phyloP scores from a whole-genome alignment of 225 moss, liverwort and hornwort species.

The Antitrichia curtipendula region DNA sequence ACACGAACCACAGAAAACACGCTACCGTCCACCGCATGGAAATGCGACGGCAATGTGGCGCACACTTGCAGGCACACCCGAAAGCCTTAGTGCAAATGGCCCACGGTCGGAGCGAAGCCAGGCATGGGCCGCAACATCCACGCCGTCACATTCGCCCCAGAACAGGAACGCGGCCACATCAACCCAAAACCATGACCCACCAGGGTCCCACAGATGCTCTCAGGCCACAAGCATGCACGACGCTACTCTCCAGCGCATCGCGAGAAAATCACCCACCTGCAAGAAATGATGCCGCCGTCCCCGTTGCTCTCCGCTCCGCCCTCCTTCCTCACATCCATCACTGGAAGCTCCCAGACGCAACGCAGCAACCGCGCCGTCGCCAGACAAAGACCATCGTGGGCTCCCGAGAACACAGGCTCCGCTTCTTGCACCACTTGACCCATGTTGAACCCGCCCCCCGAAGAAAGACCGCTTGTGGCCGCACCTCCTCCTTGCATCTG shows the following conservation, averaged over 20 bases:
- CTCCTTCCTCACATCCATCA: slow-evolving; percentile 70
- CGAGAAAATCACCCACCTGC: slow-evolving; percentile 30
- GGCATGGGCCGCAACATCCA: not conserved
- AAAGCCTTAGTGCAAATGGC: not conserved
- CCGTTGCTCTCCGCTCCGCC: slow-evolving; percentile 44
- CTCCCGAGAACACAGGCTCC: slow-evolving; percentile 93
- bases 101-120: not conserved
- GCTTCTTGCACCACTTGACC: slow-evolving; percentile 85
- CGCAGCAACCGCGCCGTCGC: slow-evolving; percentile 83
- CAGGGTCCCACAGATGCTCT: not conserved
- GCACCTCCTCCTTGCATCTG: slow-evolving; percentile 78
- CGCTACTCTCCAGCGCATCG: not conserved
- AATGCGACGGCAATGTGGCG: not conserved
- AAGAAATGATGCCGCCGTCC: slow-evolving; percentile 61
- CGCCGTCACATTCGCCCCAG: not conserved
- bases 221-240: not conserved
- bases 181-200: not conserved
- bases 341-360: slow-evolving; percentile 90
- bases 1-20: not conserved
- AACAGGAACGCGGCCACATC: not conserved
- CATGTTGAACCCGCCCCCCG: slow-evolving; percentile 71
- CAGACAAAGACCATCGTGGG: slow-evolving; percentile 94
- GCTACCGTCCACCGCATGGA: not conserved
- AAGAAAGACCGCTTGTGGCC: slow-evolving; percentile 48
- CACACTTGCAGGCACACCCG: not conserved